Evolutionary conservation across 495 filamentous ascomycete genomes (phyloP), one percentile per base, ranked within the genome.

Genomic region (Penicillium simplicissimum): DNA sequence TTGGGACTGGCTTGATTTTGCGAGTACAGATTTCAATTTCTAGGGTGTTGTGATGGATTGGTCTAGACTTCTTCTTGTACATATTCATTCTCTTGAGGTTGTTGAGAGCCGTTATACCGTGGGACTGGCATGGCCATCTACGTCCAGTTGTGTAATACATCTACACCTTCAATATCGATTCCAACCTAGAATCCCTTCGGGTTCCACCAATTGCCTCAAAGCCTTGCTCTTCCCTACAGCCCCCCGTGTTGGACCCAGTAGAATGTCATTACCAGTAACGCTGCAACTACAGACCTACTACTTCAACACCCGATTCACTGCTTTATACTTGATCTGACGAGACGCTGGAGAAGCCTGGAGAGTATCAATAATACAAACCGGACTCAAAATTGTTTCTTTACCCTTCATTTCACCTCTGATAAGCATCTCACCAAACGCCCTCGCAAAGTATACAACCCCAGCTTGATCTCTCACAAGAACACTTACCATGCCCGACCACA

Each of bases 1-100:
- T 37, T 78, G 85, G 70, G 81, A 86, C 55, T 88, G 85, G 86
- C 69, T 87, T 57, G 83, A 87, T 61, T 84, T 84, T 77, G 79
- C 80, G 31, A 84, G 79, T 66, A 65, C 71, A 2, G 78, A 81
- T n/a, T 75, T 79, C 55, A 65, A 51, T 43, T 71, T 79, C 34
- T 70, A 42, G 25, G 17, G 14, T 15, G 10, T 31, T 13, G 14
- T 14, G 19, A 28, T 28, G 19, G 14, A n/a, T n/a, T n/a, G n/a
- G n/a, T n/a, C n/a, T n/a, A n/a, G n/a, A n/a, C 21, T 0, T 5
- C 8, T 45, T 23, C 23, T 48, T 49, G 45, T 49, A 49, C 15
- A 49, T 49, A 49, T 6, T 31, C 28, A 31, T 7, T 7, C 28
- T 0, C 10, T 37, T 15, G 0, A 19, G 6, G 1, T 1, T 17